Conservation (phyloP, 1,139 yeast genomes). For the Geotrichum klebahnii region DNA sequence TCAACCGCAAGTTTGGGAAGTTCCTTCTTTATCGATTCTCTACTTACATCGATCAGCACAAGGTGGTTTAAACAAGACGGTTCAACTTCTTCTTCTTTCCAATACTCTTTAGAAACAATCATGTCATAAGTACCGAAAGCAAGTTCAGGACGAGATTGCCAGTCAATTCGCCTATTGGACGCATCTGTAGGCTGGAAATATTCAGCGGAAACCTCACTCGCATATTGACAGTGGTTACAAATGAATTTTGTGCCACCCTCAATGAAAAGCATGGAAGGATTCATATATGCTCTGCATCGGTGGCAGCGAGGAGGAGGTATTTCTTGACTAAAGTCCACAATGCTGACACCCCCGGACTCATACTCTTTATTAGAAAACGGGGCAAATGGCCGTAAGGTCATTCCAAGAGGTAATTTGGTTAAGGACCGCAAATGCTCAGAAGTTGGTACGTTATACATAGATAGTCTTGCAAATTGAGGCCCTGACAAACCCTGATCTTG, state of each 20-base stretch:
- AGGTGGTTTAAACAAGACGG: constrained; percentile 62
- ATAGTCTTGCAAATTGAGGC: constrained; percentile 70
- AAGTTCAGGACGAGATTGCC: constrained; percentile 66
- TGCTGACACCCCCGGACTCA: constrained; percentile 51
- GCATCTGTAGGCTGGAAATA: constrained; percentile 62
- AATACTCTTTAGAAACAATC: constrained; percentile 69
- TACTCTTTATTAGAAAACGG: constrained; percentile 21
- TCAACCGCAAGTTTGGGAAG: constrained; percentile 67
- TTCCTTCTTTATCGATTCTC: constrained; percentile 58
- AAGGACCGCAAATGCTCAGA: constrained; percentile 65
- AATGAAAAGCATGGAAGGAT: constrained; percentile 72
- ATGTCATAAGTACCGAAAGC: constrained; percentile 83
- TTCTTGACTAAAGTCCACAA: constrained; percentile 53
- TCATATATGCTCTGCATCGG: constrained; percentile 85
- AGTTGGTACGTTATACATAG: constrained; percentile 82
- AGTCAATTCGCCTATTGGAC: constrained; percentile 60
- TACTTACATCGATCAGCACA: constrained; percentile 71
- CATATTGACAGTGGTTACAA: constrained; percentile 85
- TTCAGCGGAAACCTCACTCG: constrained; percentile 65
- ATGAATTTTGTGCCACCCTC: constrained; percentile 60
- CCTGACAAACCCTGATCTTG: constrained; percentile 82
- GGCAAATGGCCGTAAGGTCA: constrained; percentile 83
- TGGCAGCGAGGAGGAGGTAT: constrained; percentile 82
- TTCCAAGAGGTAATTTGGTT: constrained; percentile 75
- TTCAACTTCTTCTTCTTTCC: constrained; percentile 46